Evolutionary conservation across 2,329 filamentous ascomycete species (phyloP).

Genomic region (Beauveria sp.): DNA sequence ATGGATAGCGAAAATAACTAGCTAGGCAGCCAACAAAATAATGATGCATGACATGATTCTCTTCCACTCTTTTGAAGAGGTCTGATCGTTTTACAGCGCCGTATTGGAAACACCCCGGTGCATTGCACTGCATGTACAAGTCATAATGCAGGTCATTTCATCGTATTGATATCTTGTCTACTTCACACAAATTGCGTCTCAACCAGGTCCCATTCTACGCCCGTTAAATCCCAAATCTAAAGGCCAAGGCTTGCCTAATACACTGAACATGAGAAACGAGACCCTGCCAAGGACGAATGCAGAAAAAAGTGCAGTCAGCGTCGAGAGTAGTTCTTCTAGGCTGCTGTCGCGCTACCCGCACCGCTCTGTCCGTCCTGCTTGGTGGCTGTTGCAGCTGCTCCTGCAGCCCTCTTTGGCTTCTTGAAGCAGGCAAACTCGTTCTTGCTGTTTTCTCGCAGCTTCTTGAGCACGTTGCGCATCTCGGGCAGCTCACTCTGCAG

Average conservation of each 20-base stretch:
- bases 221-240: neutral
- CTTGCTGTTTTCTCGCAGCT: conserved; percentile 69
- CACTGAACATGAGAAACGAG: neutral
- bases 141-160: neutral
- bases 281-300: neutral
- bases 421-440: conserved; percentile 84
- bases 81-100: neutral
- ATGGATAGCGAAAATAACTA: conserved; percentile 2
- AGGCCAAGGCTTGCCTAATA: neutral
- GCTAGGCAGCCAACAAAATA: neutral
- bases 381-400: neutral
- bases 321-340: conserved; percentile 16
- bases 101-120: neutral
- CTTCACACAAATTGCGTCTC: neutral
- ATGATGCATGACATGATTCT: conserved; percentile 2
- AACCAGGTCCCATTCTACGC: neutral
- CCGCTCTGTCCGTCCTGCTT: conserved; percentile 9
- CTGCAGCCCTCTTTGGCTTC: conserved; percentile 46
- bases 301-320: neutral
- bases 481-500: conserved; percentile 84
- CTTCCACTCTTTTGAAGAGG: neutral
- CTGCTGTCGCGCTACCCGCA: conserved; percentile 15
- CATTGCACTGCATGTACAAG: neutral
- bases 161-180: neutral
- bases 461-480: conserved; percentile 82